Evolutionary conservation across 345 rosid species (phyloP).

Genomic region (Eutrema heterophyllum): DNA sequence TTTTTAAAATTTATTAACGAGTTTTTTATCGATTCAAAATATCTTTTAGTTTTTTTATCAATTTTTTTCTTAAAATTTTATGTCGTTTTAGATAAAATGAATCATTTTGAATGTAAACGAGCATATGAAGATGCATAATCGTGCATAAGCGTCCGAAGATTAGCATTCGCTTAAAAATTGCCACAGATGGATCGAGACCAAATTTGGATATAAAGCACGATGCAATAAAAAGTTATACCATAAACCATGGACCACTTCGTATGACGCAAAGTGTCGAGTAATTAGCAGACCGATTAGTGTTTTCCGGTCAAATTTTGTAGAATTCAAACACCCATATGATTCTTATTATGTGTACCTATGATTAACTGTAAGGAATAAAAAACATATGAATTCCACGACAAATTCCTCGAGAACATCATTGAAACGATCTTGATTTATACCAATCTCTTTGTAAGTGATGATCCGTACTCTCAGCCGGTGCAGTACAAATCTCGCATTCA

Average conservation of each 20-base stretch:
- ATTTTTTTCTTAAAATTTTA: too few species aligned
- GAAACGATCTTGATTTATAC: constrained; percentile 4
- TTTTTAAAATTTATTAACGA: too few species aligned
- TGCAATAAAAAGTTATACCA: background rate
- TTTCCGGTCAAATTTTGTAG: constrained; percentile 12
- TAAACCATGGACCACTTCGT: constrained; percentile 16
- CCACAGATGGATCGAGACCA: too few species aligned
- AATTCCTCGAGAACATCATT: constrained; percentile 2
- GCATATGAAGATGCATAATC: too few species aligned
- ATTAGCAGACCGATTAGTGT: constrained; percentile 19
- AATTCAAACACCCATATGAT: constrained; percentile 17
- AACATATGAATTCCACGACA: constrained; percentile 18
- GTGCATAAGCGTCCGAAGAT: too few species aligned
- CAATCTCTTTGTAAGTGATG: constrained; percentile 1
- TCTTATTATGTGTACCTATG: constrained; percentile 6
- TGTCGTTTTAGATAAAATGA: too few species aligned
- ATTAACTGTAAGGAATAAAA: constrained; percentile 3
- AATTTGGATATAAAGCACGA: too few species aligned
- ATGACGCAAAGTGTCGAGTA: constrained; percentile 11
- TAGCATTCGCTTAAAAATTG: too few species aligned
- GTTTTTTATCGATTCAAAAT: too few species aligned
- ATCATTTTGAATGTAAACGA: too few species aligned
- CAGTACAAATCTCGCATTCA: background rate
- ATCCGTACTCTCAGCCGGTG: constrained; percentile 18
- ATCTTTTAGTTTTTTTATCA: too few species aligned